Evolutionary conservation across 2,329 filamentous ascomycete species (phyloP).

Genomic region (Pseudogymnoascus sp.): DNA sequence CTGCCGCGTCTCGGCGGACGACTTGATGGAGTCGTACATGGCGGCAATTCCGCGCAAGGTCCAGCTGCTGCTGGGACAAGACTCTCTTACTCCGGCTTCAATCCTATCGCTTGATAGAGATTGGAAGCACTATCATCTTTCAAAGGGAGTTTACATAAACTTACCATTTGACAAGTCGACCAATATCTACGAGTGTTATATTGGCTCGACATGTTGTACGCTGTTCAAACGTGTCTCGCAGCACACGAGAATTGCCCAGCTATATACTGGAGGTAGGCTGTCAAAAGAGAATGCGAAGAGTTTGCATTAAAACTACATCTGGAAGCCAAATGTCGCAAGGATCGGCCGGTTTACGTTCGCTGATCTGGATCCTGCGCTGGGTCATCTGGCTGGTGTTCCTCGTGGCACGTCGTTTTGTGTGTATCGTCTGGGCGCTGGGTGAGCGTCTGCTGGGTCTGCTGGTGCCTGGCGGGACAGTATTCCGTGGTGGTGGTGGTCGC

Average conservation of each 20-base stretch:
- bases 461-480: too few relatives aligned
- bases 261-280: background rate
- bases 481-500: too few relatives aligned
- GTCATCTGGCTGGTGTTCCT: too few relatives aligned
- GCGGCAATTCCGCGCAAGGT: background rate
- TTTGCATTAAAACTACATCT: background rate
- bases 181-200: background rate
- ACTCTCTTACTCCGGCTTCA: background rate
- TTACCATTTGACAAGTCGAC: background rate
- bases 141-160: too few relatives aligned
- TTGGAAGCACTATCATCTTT: background rate
- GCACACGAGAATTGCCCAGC: background rate
- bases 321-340: background rate
- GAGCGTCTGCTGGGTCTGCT: too few relatives aligned
- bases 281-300: background rate
- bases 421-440: too few relatives aligned
- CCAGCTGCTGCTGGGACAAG: background rate
- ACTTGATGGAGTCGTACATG: background rate
- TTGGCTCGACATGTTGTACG: background rate
- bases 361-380: too few relatives aligned
- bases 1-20: background rate
- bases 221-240: background rate
- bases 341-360: too few relatives aligned
- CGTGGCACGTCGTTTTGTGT: too few relatives aligned
- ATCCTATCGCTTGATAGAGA: background rate